Base-by-base conservation (phyloP, 257 asterid genomes). In the Pogostemon cablin region DNA sequence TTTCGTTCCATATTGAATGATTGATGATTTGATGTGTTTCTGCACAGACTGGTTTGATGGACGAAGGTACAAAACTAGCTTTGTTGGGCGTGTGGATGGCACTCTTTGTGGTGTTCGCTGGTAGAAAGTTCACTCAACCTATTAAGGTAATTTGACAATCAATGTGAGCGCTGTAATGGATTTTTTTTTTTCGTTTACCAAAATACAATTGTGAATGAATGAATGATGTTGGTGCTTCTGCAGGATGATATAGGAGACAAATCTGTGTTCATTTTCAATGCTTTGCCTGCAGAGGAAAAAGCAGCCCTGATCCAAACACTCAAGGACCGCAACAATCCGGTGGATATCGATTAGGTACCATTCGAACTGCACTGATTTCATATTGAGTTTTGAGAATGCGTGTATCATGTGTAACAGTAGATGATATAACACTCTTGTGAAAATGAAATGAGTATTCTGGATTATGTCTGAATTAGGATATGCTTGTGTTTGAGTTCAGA, bases 241-340 rank as follows among this genome's bases (percentile, higher is more conserved):
- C 78, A 90, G 98, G 98, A 93, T 80, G 98, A 93, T 40, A 91
- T 93, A 39, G 97, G 98, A 32, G 98, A 93, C 61, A 90, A 93
- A 80, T 90, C 97, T 0, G 93, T 93, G 62, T 93, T 93, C 80
- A 84, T 82, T 67, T 93, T 93, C 93, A 84, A 90, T 67, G 89
- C 89, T 3, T 75, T 87, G 70, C 68, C 91, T 2, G 80, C 83
- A 53, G 86, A 82, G 53, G 97, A 87, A 82, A 88, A 88, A 69
- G 80, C 72, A n/a, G 84, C 81, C 12, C 70, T 89, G 44, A 53
- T 87, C 17, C 66, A 70, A 78, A 84, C 79, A 77, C 88, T 92
- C 2, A 79, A 86, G 78, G 70, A 74, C 75, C 89, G 83, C 71
- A 75, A 78, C 69, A 67, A 70, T 46, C 72, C 61, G 62, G 78